Conservation (phyloP, 495 filamentous ascomycete species). For the Pyrenula massariospora region DNA sequence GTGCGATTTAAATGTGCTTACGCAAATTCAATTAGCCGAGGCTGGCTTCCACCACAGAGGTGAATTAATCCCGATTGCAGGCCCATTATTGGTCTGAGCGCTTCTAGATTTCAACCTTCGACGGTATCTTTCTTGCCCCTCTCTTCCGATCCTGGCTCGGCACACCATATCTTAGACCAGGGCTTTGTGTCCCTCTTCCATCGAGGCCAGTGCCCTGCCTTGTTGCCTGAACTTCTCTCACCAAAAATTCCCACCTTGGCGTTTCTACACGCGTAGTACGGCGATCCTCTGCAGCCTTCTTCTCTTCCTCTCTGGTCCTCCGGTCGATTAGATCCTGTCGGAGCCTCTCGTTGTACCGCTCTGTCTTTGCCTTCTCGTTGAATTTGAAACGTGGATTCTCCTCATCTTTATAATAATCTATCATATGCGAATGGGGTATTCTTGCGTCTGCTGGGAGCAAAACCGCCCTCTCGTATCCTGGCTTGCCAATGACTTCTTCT, state of each 20-base stretch:
- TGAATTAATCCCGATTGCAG: too few species aligned
- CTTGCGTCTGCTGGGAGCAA: slow-evolving; percentile 76
- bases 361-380: slow-evolving; percentile 16
- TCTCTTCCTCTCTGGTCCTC: slow-evolving; percentile 21
- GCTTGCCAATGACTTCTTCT: slow-evolving; percentile 34
- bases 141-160: slow-evolving; percentile 61
- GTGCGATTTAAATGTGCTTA: too few species aligned
- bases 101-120: slow-evolving; percentile 35
- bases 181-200: slow-evolving; percentile 42
- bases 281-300: slow-evolving; percentile 23
- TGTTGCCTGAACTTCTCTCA: slow-evolving; percentile 49
- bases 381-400: slow-evolving; percentile 17
- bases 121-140: slow-evolving; percentile 63
- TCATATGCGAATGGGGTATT: slow-evolving; percentile 80
- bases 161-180: slow-evolving; percentile 58
- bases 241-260: slow-evolving; percentile 69
- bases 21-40: too few species aligned
- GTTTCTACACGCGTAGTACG: slow-evolving; percentile 29
- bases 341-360: slow-evolving; percentile 31
- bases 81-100: too few species aligned
- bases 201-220: slow-evolving; percentile 46
- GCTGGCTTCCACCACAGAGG: too few species aligned
- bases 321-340: slow-evolving; percentile 24
- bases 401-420: slow-evolving; percentile 46
- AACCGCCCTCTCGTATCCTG: slow-evolving; percentile 26